phyloP scores from a whole-genome alignment of 192 early-diverging fungal genomes.

The Mortierella hygrophila region DNA sequence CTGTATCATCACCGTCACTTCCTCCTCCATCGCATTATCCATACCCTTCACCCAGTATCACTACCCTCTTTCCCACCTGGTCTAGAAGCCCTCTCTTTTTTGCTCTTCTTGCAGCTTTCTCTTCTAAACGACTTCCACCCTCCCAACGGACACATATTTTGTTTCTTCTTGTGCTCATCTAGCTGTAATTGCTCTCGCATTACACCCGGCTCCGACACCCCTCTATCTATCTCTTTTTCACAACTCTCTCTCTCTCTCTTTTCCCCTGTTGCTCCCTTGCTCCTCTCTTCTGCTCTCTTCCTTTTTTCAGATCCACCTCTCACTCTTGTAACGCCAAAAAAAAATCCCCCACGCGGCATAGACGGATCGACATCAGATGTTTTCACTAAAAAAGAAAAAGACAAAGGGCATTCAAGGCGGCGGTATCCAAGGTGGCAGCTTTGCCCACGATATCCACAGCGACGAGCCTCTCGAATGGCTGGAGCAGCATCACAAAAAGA shows the following conservation, averaged over 20 bases:
- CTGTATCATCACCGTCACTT: neutral
- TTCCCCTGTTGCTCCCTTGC: neutral
- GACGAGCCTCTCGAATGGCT: conserved; percentile 24
- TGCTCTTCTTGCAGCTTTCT: neutral
- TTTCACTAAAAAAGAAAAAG: conserved; percentile 44
- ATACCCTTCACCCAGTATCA: neutral
- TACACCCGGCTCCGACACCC: neutral
- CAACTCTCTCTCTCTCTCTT: too few relatives aligned
- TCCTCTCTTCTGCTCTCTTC: neutral
- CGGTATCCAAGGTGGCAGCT: neutral
- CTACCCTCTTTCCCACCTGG: neutral
- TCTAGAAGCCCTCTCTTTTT: neutral
- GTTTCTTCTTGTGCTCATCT: conserved; percentile 3
- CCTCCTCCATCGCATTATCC: neutral
- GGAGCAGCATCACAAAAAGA: conserved; percentile 49
- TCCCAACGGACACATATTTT: neutral
- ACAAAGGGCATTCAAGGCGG: conserved; percentile 26
- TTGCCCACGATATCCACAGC: conserved; percentile 9
- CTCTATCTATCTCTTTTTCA: neutral
- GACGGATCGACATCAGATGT: conserved; percentile 15
- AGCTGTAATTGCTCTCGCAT: conserved; percentile 2
- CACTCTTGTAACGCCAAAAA: neutral
- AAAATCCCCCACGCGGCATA: conserved; percentile 10
- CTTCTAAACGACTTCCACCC: neutral
- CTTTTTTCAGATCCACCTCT: neutral